A percentile compares a stretch with the other conserved stretches of the same genome.
phyloP scores from a whole-genome alignment of 176 grass and related monocot species.

The Puccinellia tenuiflora region DNA sequence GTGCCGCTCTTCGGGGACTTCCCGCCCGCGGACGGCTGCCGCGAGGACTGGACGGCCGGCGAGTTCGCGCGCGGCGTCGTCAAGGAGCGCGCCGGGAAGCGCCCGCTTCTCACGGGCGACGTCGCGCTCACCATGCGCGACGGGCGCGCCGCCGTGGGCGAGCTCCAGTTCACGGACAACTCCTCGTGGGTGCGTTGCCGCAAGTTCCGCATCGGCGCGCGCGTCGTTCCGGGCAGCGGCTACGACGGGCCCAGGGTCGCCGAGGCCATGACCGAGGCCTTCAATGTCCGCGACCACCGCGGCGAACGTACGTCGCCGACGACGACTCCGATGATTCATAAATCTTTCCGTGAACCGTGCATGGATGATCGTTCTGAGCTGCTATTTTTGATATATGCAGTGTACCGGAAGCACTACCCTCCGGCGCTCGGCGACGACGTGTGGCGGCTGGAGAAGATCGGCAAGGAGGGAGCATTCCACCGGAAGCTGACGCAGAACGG shows the following conservation, averaged over 20 bases:
- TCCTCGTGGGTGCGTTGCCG: constrained; percentile 79
- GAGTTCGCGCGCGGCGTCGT: constrained; percentile 50
- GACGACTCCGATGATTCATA: too few relatives aligned
- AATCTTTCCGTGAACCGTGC: too few relatives aligned
- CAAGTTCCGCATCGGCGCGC: constrained; percentile 68
- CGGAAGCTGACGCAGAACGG: constrained; percentile 14
- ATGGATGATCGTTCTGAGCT: background rate
- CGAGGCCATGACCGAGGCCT: constrained; percentile 72
- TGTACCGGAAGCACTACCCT: constrained; percentile 86
- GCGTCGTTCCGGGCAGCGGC: constrained; percentile 26
- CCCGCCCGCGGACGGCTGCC: background rate
- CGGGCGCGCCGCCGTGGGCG: constrained; percentile 29
- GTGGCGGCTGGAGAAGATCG: constrained; percentile 82
- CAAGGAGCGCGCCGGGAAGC: constrained; percentile 67
- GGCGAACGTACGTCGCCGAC: constrained; percentile 55
- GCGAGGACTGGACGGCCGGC: constrained; percentile 39
- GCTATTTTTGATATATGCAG: background rate
- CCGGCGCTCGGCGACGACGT: constrained; percentile 62
- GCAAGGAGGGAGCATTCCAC: constrained; percentile 79
- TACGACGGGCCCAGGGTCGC: constrained; percentile 35
- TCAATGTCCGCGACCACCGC: constrained; percentile 74
- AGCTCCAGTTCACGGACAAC: constrained; percentile 92
- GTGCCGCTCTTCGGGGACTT: constrained; percentile 74
- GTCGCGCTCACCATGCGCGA: constrained; percentile 48
- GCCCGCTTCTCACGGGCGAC: constrained; percentile 76